Evolutionary conservation across 208 protist genomes (phyloP).

Genomic region (Acanthamoeba triangularis): DNA sequence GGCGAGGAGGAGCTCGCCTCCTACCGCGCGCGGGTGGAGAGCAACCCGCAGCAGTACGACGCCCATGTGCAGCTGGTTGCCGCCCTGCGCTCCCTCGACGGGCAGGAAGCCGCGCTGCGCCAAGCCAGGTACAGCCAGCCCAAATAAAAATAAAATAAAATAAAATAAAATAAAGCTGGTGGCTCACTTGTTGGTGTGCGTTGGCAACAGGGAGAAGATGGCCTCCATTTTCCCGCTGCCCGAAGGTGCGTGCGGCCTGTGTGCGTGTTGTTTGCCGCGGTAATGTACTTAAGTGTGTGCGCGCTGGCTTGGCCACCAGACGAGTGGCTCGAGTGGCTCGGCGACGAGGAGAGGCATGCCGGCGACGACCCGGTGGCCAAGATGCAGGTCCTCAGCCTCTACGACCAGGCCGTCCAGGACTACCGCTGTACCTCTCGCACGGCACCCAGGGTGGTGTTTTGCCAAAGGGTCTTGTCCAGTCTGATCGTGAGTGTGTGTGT

Average conservation of each 20-base stretch:
- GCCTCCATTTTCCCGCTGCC: constrained; percentile 42
- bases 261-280: neutral
- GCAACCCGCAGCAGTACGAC: constrained; percentile 52
- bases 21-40: constrained; percentile 20
- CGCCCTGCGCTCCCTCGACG: constrained; percentile 20
- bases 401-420: constrained; percentile 40
- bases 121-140: neutral
- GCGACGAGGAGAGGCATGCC: constrained; percentile 43
- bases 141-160: neutral
- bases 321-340: constrained; percentile 64
- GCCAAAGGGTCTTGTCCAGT: neutral
- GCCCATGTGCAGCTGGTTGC: constrained; percentile 41
- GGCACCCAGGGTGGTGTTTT: neutral
- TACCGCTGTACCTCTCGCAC: constrained; percentile 15
- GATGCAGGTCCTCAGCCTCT: constrained; percentile 46
- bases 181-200: neutral
- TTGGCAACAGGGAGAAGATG: constrained; percentile 31
- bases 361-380: neutral
- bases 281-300: no score
- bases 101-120: neutral
- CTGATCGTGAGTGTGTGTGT: neutral
- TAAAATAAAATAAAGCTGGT: neutral
- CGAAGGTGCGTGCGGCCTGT: neutral
- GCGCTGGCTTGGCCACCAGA: neutral
- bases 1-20: constrained; percentile 42